These are phyloP conservation scores for Prillingera fragicola DNA, from an alignment of 1,284 basidiomycete genomes.

Conservation along the genomic window DNA sequence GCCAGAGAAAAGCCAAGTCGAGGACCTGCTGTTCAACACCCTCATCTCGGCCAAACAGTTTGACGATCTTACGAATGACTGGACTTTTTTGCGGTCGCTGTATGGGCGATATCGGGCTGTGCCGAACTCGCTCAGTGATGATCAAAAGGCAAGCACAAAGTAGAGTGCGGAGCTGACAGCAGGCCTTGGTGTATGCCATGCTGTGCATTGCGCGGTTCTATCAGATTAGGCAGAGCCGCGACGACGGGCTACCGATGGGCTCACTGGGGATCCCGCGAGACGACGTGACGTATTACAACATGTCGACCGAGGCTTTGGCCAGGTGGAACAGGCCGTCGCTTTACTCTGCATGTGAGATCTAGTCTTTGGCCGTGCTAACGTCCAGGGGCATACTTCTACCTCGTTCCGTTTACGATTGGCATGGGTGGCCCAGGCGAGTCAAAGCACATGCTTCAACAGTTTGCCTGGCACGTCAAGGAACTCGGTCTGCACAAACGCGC, in stretches of 20 bases:
- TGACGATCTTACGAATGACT: background rate
- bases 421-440: conserved; percentile 22
- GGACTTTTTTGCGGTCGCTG: conserved; percentile 7
- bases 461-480: conserved; percentile 26
- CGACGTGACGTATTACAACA: conserved; percentile 28
- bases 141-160: too few relatives aligned
- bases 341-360: conserved; percentile 20
- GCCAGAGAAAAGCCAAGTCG: conserved; percentile 7
- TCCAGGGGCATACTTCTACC: conserved; percentile 23
- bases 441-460: conserved; percentile 18
- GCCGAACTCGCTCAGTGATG: conserved; percentile 19
- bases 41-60: conserved; percentile 8
- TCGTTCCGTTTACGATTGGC: conserved; percentile 18
- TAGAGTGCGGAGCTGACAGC: too few relatives aligned
- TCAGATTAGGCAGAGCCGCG: conserved; percentile 8
- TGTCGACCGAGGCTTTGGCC: conserved; percentile 18
- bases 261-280: conserved; percentile 8
- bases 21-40: conserved; percentile 19
- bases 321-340: conserved; percentile 22
- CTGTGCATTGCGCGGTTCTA: conserved; percentile 18
- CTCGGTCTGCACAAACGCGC: conserved; percentile 21
- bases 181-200: conserved; percentile 19
- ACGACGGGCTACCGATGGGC: background rate
- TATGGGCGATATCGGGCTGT: conserved; percentile 22
- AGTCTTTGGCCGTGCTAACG: too few relatives aligned